A percentile compares a stretch with the other conserved stretches of the same genome.
phyloP scores from a whole-genome alignment of 495 filamentous ascomycete species.

The Lichenothelia convexa region DNA sequence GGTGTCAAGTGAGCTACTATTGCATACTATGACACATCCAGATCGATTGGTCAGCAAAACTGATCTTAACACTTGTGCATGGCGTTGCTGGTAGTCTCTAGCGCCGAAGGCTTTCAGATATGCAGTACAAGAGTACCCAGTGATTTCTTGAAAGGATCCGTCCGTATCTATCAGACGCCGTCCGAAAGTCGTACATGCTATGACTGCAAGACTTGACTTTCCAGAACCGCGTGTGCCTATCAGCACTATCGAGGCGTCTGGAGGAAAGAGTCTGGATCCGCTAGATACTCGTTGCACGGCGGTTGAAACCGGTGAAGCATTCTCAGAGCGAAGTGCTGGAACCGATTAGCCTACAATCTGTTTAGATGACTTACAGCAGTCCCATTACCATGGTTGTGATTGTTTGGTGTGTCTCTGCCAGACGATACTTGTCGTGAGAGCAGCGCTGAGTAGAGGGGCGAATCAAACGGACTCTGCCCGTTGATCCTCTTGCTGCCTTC shows the following conservation, averaged over 20 bases:
- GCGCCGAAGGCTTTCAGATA: constrained; percentile 43
- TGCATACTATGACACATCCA: constrained; percentile 56
- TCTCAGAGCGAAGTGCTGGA: too few species aligned
- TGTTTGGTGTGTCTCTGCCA: too few species aligned
- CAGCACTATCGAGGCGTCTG: constrained; percentile 51
- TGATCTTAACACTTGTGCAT: constrained; percentile 41
- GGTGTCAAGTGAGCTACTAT: constrained; percentile 33
- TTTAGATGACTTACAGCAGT: too few species aligned
- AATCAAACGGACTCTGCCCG: too few species aligned
- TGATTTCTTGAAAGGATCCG: constrained; percentile 47
- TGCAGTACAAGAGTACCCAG: constrained; percentile 39
- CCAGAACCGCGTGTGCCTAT: constrained; percentile 59
- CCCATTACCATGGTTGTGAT: too few species aligned
- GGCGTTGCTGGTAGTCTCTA: constrained; percentile 40
- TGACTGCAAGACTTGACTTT: constrained; percentile 59
- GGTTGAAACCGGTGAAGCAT: too few species aligned
- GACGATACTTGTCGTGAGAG: too few species aligned
- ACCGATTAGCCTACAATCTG: too few species aligned
- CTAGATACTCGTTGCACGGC: constrained; percentile 2
- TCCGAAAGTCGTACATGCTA: constrained; percentile 52
- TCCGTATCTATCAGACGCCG: constrained; percentile 56
- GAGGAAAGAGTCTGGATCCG: constrained; percentile 27
- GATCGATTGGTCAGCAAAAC: constrained; percentile 41
- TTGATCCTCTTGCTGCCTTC: too few species aligned
- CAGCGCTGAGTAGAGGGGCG: too few species aligned